Conservation (phyloP, 2,329 filamentous ascomycete genomes). For the Colletotrichum salicis region DNA sequence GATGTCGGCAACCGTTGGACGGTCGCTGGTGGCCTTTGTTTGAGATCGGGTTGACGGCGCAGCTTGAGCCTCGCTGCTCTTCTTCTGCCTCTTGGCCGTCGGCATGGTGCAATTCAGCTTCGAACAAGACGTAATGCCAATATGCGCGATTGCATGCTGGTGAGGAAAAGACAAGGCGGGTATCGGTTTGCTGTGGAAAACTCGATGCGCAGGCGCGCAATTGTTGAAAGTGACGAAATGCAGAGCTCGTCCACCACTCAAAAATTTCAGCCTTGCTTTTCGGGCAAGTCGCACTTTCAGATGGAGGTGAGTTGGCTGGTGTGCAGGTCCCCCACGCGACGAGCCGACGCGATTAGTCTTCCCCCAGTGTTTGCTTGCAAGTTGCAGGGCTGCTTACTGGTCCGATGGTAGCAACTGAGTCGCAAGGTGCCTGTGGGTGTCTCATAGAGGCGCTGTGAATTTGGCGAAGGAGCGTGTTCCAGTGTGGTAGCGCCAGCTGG, state of each 20-base stretch:
- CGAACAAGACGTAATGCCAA: not conserved
- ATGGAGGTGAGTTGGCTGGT: not conserved
- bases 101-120: slow-evolving; percentile 56
- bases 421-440: not conserved
- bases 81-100: slow-evolving; percentile 68
- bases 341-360: slow-evolving; percentile 10
- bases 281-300: slow-evolving; percentile 15
- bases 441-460: not conserved
- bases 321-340: slow-evolving; percentile 16
- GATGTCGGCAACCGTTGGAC: slow-evolving; percentile 74
- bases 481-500: not conserved
- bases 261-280: slow-evolving; percentile 50
- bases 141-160: slow-evolving; percentile 22
- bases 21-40: slow-evolving; percentile 54
- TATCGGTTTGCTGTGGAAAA: slow-evolving; percentile 37
- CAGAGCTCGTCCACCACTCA: not conserved
- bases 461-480: not conserved
- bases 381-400: not conserved
- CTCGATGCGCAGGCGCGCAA: slow-evolving; percentile 41
- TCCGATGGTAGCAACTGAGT: not conserved
- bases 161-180: not conserved
- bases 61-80: slow-evolving; percentile 57
- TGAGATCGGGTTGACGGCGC: slow-evolving; percentile 45
- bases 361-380: not conserved
- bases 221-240: slow-evolving; percentile 22